phyloP scores from a whole-genome alignment of 768 basidiomycete genomes.

The Rhizopogon vulgaris region DNA sequence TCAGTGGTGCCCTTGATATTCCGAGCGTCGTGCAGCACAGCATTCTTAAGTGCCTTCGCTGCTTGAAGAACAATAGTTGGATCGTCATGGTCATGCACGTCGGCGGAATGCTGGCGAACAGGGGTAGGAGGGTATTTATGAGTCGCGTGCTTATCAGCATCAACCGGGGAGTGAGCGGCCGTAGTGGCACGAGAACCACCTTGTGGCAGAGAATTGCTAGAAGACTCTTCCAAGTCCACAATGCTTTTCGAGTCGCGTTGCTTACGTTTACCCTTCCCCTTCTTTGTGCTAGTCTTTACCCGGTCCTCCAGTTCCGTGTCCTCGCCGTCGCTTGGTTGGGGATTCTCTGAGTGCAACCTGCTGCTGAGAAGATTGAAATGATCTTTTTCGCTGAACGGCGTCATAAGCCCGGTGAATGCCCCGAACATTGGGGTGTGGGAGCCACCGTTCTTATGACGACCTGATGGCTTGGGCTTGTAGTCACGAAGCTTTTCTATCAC shows the following conservation, averaged over 20 bases:
- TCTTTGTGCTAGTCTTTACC: slow-evolving; percentile 4
- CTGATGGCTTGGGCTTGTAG: slow-evolving; percentile 44
- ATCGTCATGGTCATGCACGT: slow-evolving; percentile 24
- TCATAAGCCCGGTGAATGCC: slow-evolving; percentile 17
- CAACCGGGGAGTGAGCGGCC: neutral
- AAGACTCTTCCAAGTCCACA: slow-evolving; percentile 5
- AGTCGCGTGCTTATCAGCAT: neutral
- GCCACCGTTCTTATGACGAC: slow-evolving; percentile 24
- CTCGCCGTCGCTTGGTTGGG: slow-evolving; percentile 19
- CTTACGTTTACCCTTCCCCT: slow-evolving; percentile 26
- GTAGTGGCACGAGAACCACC: neutral
- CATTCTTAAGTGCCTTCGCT: slow-evolving; percentile 61
- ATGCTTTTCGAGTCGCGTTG: slow-evolving; percentile 3
- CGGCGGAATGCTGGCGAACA: slow-evolving; percentile 10
- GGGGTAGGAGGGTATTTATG: slow-evolving; percentile 38
- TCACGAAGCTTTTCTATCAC: slow-evolving; percentile 64
- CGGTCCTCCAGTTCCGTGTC: slow-evolving; percentile 25
- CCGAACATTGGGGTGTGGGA: slow-evolving; percentile 41
- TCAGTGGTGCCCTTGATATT: slow-evolving; percentile 52
- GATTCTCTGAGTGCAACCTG: slow-evolving; percentile 22
- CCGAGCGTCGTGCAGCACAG: slow-evolving; percentile 70
- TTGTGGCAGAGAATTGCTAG: slow-evolving; percentile 3
- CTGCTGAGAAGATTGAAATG: slow-evolving; percentile 30
- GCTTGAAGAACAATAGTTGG: slow-evolving; percentile 44
- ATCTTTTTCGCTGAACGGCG: slow-evolving; percentile 42